Conservation (phyloP, 768 basidiomycete genomes). For the Nidularia sp. region DNA sequence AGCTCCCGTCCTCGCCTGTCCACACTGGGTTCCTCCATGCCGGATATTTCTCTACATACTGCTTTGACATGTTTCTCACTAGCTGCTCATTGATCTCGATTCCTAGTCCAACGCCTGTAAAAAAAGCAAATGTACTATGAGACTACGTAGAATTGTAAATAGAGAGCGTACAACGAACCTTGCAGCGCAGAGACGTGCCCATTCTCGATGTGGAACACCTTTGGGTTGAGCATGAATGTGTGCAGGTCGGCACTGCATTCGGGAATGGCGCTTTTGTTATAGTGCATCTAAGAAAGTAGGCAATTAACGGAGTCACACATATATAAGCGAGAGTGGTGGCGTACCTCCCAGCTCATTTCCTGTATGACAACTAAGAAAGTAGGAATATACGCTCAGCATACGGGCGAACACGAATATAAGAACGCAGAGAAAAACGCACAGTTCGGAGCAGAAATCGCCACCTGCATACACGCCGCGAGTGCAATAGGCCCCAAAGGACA, state of each 20-base stretch:
- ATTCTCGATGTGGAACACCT: slow-evolving; percentile 48
- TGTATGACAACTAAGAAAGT: slow-evolving; percentile 46
- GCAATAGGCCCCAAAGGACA: slow-evolving; percentile 72
- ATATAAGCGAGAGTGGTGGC: slow-evolving; percentile 1
- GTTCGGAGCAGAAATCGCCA: slow-evolving; percentile 55
- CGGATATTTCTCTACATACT: slow-evolving; percentile 28
- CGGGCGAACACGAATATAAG: slow-evolving; percentile 2
- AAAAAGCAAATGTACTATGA: not conserved
- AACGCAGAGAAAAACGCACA: slow-evolving; percentile 30
- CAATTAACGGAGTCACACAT: not conserved
- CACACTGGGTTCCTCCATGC: slow-evolving; percentile 55
- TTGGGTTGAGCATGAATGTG: slow-evolving; percentile 51
- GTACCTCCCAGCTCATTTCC: slow-evolving; percentile 61
- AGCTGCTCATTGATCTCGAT: slow-evolving; percentile 57
- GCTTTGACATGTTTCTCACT: slow-evolving; percentile 32
- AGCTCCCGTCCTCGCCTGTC: slow-evolving; percentile 49
- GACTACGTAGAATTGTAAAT: not conserved
- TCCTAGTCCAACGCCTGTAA: slow-evolving; percentile 53
- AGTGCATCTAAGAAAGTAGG: slow-evolving; percentile 49
- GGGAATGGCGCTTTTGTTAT: slow-evolving; percentile 36
- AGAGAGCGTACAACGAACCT: slow-evolving; percentile 19
- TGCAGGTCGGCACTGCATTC: slow-evolving; percentile 44
- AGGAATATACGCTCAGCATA: not conserved
- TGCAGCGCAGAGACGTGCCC: slow-evolving; percentile 44
- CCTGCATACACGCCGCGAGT: slow-evolving; percentile 65